Percentiles rank a stretch among this genome's conserved stretches.
phyloP scores from a whole-genome alignment of 495 filamentous ascomycete genomes.

The Aspergillus sclerotiicarbonarius region DNA sequence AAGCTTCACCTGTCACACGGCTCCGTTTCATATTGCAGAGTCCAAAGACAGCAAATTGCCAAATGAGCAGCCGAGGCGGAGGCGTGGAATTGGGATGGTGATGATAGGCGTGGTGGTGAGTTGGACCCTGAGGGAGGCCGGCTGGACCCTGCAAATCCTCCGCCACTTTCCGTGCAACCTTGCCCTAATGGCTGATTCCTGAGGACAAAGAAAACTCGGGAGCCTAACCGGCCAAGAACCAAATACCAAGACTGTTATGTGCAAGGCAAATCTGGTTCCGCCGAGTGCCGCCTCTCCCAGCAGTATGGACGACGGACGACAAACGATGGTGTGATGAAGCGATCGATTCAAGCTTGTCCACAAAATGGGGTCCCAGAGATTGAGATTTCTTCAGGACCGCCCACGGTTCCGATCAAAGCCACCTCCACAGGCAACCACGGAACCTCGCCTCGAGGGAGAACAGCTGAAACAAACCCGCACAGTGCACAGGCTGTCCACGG shows the following conservation, averaged over 20 bases:
- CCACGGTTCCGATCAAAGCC: not conserved
- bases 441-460: not conserved
- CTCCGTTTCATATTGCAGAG: not conserved
- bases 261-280: not conserved
- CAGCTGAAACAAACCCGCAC: not conserved
- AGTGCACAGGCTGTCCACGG: too few species aligned
- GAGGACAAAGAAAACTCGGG: slow-evolving; percentile 1
- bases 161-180: not conserved
- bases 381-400: not conserved
- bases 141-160: slow-evolving; percentile 4
- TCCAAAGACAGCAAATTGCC: too few species aligned
- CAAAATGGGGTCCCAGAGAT: not conserved
- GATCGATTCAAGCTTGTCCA: too few species aligned
- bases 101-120: not conserved
- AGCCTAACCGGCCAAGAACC: slow-evolving; percentile 3
- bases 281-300: too few species aligned
- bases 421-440: not conserved
- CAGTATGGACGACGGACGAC: too few species aligned
- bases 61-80: not conserved
- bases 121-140: not conserved
- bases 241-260: not conserved
- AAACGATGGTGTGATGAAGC: too few species aligned
- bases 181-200: not conserved
- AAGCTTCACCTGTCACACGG: slow-evolving; percentile 1
- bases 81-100: not conserved